These are phyloP conservation scores for Dryas drummondii DNA, from an alignment of 306 rosid genomes.

Conservation along the genomic window DNA sequence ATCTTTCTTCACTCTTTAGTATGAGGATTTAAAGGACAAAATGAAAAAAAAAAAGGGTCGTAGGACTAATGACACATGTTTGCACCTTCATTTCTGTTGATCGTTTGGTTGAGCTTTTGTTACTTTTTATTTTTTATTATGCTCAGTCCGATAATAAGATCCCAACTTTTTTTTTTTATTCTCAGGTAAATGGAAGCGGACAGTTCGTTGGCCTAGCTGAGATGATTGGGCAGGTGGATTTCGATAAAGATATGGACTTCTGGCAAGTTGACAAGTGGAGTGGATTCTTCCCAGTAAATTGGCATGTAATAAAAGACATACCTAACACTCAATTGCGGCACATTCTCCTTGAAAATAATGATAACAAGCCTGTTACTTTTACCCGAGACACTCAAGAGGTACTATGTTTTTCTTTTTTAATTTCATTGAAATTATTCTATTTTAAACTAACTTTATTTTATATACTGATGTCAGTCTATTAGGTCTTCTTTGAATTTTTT, in stretches of 20 bases:
- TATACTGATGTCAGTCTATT: neutral
- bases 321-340: slow-evolving; percentile 62
- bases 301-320: slow-evolving; percentile 80
- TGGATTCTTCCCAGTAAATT: slow-evolving; percentile 81
- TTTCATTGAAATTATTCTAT: too few species aligned
- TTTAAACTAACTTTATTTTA: neutral
- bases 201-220: slow-evolving; percentile 90
- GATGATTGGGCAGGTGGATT: slow-evolving; percentile 79
- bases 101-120: neutral
- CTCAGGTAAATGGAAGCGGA: slow-evolving; percentile 78
- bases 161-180: neutral
- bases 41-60: neutral
- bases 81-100: neutral
- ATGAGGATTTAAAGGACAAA: too few species aligned
- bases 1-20: too few species aligned
- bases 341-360: slow-evolving; percentile 64
- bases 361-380: slow-evolving; percentile 65
- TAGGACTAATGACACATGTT: neutral
- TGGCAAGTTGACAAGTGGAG: slow-evolving; percentile 77
- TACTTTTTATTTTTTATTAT: neutral
- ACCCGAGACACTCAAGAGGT: slow-evolving; percentile 96
- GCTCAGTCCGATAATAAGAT: neutral
- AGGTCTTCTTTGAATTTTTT: neutral
- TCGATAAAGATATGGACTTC: slow-evolving; percentile 68
- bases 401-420: neutral